A percentile compares a stretch with the other conserved stretches of the same genome.
Evolutionary conservation across 805 yeast species (phyloP).

Genomic region (Pichia nanzhaoensis): DNA sequence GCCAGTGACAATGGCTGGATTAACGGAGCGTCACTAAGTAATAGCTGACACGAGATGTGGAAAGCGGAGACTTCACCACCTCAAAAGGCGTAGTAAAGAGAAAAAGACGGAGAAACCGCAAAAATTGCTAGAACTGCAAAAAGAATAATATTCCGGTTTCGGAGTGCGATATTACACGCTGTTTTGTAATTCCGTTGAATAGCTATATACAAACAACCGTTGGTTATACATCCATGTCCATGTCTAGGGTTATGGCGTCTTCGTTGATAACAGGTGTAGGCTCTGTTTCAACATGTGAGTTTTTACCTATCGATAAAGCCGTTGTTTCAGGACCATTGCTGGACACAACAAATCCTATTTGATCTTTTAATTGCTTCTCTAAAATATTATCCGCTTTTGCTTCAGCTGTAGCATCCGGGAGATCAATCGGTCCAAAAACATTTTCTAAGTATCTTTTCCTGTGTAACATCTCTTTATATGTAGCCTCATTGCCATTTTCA

Average conservation of each 20-base stretch:
- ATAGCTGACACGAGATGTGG: not conserved
- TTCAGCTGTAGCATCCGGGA: slow-evolving; percentile 14
- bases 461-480: slow-evolving; percentile 68
- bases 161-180: not conserved
- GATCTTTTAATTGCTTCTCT: slow-evolving; percentile 19
- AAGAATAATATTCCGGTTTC: not conserved
- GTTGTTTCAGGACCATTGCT: slow-evolving; percentile 31
- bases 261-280: slow-evolving; percentile 34
- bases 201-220: no score
- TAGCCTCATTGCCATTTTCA: slow-evolving; percentile 59
- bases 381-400: slow-evolving; percentile 16
- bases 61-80: no score
- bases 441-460: slow-evolving; percentile 39
- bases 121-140: not conserved
- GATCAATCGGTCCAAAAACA: not conserved
- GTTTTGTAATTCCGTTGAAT: not conserved
- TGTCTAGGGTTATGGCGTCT: slow-evolving; percentile 52
- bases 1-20: no score
- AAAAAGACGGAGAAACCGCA: not conserved
- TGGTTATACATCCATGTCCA: not conserved
- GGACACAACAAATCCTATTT: slow-evolving; percentile 45
- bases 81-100: no score
- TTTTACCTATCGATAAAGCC: slow-evolving; percentile 18
- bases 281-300: not conserved
- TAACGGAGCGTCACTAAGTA: not conserved